Evolutionary conservation across 257 asterid species (phyloP), one percentile per base, ranked within the genome.

Genomic region (Perilla frutescens): DNA sequence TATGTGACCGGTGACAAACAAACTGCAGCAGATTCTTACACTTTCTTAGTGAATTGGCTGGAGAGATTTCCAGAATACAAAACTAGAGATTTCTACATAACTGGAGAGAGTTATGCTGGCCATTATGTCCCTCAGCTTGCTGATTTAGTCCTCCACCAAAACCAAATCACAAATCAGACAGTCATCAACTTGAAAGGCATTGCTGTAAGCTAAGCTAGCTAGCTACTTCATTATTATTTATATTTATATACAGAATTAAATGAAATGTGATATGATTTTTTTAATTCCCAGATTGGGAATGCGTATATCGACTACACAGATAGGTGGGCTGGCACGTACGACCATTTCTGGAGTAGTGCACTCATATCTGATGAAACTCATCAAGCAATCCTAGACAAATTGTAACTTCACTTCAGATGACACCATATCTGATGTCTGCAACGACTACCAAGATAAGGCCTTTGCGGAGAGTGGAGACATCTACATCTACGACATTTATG

Each of bases 61-160:
- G 93, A 88, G 43, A 85, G 96, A 50, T 91, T 85, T 59, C 90
- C 93, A 0, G 89, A 88, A 51, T 91, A 87, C 76, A 88, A 88
- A 79, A 81, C 77, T 29, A 45, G 91, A 7, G 91, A 87, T 5
- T 85, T 90, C 49, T 88, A 55, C 65, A 65, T 90, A 31, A 71
- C 90, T 0, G 92, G 96, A 50, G 96, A 90, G 76, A 88, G 91
- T 67, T 90, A 88, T 62, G 92, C 91, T 0, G 95, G 92, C 14
- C 96, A 90, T 72, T 90, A 88, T 8, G 87, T 84, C 5, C 96
- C 96, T 40, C 96, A 90, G 55, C 91, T 90, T 3, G 89, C 96
- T 8, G 80, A 83, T 15, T 65, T 88, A 15, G 83, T 88, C 83
- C 86, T 82, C 11, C 59, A 75, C 2, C 80, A 74, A 59, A 90